Evolutionary conservation across 768 basidiomycete species (phyloP), one percentile per base, ranked within the genome.

Genomic region (Paxillus involutus): DNA sequence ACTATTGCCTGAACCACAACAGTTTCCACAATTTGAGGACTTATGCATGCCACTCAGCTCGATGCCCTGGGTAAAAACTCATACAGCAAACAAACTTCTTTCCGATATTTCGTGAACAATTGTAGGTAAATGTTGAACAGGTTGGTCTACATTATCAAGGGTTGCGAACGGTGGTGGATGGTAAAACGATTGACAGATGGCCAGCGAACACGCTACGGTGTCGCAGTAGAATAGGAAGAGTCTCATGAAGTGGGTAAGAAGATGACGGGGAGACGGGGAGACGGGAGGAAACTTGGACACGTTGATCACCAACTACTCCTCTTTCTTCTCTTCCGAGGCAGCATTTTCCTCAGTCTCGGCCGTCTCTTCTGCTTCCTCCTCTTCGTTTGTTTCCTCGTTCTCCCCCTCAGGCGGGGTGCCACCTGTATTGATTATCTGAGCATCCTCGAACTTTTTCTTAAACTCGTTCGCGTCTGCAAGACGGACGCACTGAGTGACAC

Each of bases 391-490:
- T 44, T 43, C 63, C 24, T 70, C 59, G 14, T 65, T 63, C 24
- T 66, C 57, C 44, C 62, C 56, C 39, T 60, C 68, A 39, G 55
- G 56, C 55, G 60, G 62, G 45, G 64, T 54, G 52, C 67, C 63
- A 48, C 69, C 69, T 17, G 63, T 55, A 63, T 94, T 95, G 58
- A 67, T 79, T 69, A 78, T 80, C 76, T 91, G 91, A 51, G 89
- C 94, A 6, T 81, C 75, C 73, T 97, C 93, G 71, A 98, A 99
- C 49, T 83, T 88, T 37, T 75, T 71, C 80, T 96, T 97, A 80
- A 98, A 99, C 53, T 88, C 79, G 59, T 71, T 81, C 48, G 97
- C 97, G 71, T 94, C 67, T 68, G 44, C 13, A 52, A 52, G 41
- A 33, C 87, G 91, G 41, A 30, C 87, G 91, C 60, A 21, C 29